These are phyloP conservation scores for Protea cynaroides DNA, from an alignment of 164 flowering plant species.

Conservation along the genomic window DNA sequence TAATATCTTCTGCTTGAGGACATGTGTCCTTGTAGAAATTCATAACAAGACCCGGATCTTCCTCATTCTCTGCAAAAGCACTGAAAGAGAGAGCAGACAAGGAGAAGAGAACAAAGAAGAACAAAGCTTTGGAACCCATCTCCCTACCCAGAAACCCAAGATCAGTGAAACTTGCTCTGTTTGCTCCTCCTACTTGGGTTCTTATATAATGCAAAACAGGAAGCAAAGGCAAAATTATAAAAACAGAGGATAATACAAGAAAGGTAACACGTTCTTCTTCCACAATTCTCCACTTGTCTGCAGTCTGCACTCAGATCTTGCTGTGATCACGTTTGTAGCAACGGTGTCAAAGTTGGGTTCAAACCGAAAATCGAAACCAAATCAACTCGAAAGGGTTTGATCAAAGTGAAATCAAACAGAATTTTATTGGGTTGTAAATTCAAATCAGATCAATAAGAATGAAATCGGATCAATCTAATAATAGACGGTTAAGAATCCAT, in stretches of 20 bases:
- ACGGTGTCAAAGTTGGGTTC: too few species aligned
- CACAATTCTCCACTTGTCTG: too few species aligned
- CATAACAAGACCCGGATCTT: constrained; percentile 70
- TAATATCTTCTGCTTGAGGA: constrained; percentile 94
- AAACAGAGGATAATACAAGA: background rate
- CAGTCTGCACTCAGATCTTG: too few species aligned
- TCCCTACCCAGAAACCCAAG: constrained; percentile 2
- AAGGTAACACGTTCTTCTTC: too few species aligned
- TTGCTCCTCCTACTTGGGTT: constrained; percentile 5
- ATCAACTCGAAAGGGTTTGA: too few species aligned
- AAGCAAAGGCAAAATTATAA: background rate
- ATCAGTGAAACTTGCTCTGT: constrained; percentile 7
- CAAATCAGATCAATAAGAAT: too few species aligned
- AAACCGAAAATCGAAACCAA: too few species aligned
- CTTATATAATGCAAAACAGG: constrained; percentile 18
- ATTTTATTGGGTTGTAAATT: too few species aligned
- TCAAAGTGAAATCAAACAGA: too few species aligned
- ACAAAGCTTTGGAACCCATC: constrained; percentile 52
- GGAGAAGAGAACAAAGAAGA: constrained; percentile 37
- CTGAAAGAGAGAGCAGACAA: constrained; percentile 24
- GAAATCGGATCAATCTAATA: too few species aligned
- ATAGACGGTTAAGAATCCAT: too few species aligned
- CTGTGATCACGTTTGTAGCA: too few species aligned
- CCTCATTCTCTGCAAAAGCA: constrained; percentile 46
- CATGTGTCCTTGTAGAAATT: constrained; percentile 86